Evolutionary conservation across 2,329 filamentous ascomycete genomes (phyloP), one percentile per base, ranked within the genome.

Genomic region (Cercospora sesami): DNA sequence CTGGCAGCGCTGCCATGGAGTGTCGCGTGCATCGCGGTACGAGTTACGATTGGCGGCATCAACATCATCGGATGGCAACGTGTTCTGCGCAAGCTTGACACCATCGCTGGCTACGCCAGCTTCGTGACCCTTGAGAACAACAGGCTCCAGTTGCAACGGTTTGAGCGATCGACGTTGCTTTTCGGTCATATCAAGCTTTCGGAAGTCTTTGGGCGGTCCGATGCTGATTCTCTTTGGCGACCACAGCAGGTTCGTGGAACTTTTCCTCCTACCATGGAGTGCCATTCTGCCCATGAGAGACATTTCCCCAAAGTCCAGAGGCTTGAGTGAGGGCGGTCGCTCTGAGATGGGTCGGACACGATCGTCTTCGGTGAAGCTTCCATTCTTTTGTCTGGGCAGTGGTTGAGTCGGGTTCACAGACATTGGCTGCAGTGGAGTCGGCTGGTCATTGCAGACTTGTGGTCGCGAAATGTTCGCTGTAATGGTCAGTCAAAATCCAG

Each of bases 111-210:
- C 14, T 12, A 64, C 30, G 14, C 36, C 62, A 28, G 36, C 51
- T 7, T 67, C 45, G 23, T 67, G 63, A 53, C 72, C 72, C 51
- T 69, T 68, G 53, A 74, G 68, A 3, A 74, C 71, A 8, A 77
- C 74, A 7, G 73, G 75, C 21, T 65, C 72, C 9, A 75, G 71
- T 59, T 72, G 71, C 45, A 76, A 61, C n/a, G 75, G 74, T 30
- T 74, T 68, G 21, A 76, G 69, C 16, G 70, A 71, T 74, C 75
- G 63, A 62, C 72, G 64, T 68, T 75, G 75, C 60, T 67, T 73
- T 39, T 79, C 75, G 2, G 78, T 72, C 55, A 69, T 69, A n/a
- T 75, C 74, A 8, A 76, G 60, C 12, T 71, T 74, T 58, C 74
- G 71, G 30, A 76, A 74, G 14, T 72, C 68, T 16, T 62, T 73